Evolutionary conservation across 2,329 filamentous ascomycete species (phyloP), one percentile per base, ranked within the genome.

Genomic region (Alternaria arborescens): DNA sequence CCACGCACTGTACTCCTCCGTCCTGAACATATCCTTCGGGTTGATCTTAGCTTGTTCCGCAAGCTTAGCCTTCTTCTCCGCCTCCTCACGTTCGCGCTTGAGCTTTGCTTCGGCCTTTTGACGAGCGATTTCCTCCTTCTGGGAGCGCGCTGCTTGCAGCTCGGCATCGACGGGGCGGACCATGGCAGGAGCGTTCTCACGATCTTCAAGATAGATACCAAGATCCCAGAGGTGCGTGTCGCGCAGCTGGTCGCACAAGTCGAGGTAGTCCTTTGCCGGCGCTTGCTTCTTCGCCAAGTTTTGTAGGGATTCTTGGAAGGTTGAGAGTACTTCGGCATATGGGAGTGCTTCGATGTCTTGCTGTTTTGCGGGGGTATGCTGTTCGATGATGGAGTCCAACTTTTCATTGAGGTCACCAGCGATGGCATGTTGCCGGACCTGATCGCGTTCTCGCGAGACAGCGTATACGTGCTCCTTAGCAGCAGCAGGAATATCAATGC

Each of bases 161-260:
- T 86, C 84, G 41, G 82, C 82, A 4, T 88, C 88, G 5, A 91
- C 83, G 2, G 87, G 88, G 18, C 88, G 85, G 62, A 97, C 89
- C 32, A 97, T 84, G 0, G 93, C 92, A 87, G 89, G 74, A 86
- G 86, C n/a, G 81, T 82, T 64, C 79, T 87, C 85, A 51, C 92
- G 87, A 72, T 97, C 94, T 74, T 97, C 94, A 1, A 97, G 88
- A 73, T 96, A 96, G 59, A 97, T 90, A 38, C 90, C 92, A 0
- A 96, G 82, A 59, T 94, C 89, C 71, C 91, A 94, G 11, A 97
- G 87, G 58, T 94, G 88, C 10, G 88, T 84, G 76, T 97, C 92
- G 53, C 94, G 91, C 43, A 97, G 87, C 18, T 70, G 66, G 50
- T 78, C 94, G 67, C 91, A 95, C 47, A 97, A 85, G 0, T 83